phyloP scores from a whole-genome alignment of 768 basidiomycete genomes.

The Plicaturopsis crispa region DNA sequence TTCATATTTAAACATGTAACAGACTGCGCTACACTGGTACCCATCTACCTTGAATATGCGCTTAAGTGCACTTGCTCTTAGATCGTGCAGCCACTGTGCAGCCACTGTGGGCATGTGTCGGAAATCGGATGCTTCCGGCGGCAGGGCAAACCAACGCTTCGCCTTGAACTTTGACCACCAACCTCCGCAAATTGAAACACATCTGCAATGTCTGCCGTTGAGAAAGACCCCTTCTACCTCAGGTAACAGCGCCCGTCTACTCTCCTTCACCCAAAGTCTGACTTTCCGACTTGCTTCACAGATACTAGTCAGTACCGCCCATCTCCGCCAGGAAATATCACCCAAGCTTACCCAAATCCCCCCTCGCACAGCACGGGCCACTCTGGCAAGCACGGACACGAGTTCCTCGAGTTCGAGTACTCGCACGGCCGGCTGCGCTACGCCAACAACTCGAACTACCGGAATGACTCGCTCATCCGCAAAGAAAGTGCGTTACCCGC shows the following conservation, averaged over 20 bases:
- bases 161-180: too few relatives aligned
- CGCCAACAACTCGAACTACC: conserved; percentile 98
- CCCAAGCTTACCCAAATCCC: conserved; percentile 2
- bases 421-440: conserved; percentile 94
- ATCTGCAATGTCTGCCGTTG: conserved; percentile 36
- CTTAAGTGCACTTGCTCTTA: too few relatives aligned
- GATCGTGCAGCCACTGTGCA: too few relatives aligned
- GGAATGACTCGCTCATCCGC: conserved; percentile 94
- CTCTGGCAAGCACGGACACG: conserved; percentile 95
- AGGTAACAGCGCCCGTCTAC: conserved; percentile 32
- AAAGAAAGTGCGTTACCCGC: conserved; percentile 81
- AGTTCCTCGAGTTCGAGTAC: conserved; percentile 98
- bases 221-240: conserved; percentile 77
- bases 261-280: too few relatives aligned
- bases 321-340: conserved; percentile 4
- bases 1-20: too few relatives aligned
- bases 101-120: too few relatives aligned
- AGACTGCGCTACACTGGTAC: too few relatives aligned
- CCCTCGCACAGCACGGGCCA: conserved; percentile 74
- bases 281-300: conserved; percentile 9
- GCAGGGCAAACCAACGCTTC: too few relatives aligned
- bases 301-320: conserved; percentile 36
- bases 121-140: too few relatives aligned
- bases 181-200: too few relatives aligned
- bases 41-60: too few relatives aligned